Percentiles rank a stretch among this genome's conserved stretches.
Evolutionary conservation across 2,329 filamentous ascomycete genomes (phyloP).

Genomic region (Purpureocillium takamizusanense): DNA sequence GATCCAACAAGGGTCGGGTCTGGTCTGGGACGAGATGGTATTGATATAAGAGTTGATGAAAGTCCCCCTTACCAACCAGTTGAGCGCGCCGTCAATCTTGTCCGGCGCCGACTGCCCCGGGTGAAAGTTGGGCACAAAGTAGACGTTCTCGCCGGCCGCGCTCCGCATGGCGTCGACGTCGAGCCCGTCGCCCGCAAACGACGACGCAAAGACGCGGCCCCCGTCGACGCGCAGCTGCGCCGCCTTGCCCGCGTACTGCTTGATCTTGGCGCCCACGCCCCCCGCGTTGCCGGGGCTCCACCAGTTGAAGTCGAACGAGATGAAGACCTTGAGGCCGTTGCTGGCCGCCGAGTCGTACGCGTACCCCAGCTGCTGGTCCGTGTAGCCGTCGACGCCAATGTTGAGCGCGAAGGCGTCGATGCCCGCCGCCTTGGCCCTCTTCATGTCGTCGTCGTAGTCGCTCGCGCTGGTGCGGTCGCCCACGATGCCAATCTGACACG

Average conservation of each 20-base stretch:
- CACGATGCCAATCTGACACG: slow-evolving; percentile 17
- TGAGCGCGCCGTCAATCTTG: slow-evolving; percentile 34
- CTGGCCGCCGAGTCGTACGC: slow-evolving; percentile 40
- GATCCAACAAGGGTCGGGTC: too few species aligned
- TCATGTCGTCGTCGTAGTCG: slow-evolving; percentile 39
- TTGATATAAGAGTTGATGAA: too few species aligned
- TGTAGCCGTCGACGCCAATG: slow-evolving; percentile 34
- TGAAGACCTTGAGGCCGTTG: slow-evolving; percentile 42
- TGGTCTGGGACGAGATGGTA: too few species aligned
- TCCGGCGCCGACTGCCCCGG: slow-evolving; percentile 27
- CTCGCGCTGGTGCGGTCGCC: slow-evolving; percentile 28
- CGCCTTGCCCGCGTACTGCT: slow-evolving; percentile 29
- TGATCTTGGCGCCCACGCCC: slow-evolving; percentile 34
- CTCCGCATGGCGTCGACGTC: slow-evolving; percentile 30
- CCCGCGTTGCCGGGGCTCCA: slow-evolving; percentile 25
- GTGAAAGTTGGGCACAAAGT: slow-evolving; percentile 41
- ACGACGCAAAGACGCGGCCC: slow-evolving; percentile 42
- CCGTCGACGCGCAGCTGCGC: slow-evolving; percentile 40
- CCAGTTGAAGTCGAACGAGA: slow-evolving; percentile 50
- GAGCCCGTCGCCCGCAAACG: slow-evolving; percentile 39
- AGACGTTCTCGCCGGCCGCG: slow-evolving; percentile 33
- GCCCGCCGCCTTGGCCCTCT: slow-evolving; percentile 30
- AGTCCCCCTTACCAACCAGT: slow-evolving; percentile 27
- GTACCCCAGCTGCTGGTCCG: slow-evolving; percentile 34
- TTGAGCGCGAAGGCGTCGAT: slow-evolving; percentile 42